Base-by-base conservation (phyloP, 2,329 filamentous ascomycete genomes). In the Microdochium nivale region DNA sequence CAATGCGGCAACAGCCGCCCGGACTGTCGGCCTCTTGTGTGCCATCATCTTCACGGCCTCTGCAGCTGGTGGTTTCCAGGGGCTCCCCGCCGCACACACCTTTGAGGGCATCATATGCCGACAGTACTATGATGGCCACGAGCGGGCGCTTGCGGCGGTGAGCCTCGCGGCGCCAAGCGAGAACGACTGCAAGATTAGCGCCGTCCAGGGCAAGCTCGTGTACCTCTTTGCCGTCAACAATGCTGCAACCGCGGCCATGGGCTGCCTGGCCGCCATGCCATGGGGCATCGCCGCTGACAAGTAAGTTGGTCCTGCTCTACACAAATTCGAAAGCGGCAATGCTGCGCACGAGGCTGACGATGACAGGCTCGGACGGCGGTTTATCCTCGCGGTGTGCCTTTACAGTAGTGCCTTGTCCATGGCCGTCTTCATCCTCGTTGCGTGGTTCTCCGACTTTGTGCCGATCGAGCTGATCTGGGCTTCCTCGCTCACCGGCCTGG, bases 41-140 rank as follows among this genome's bases (percentile, higher is more conserved):
- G 49, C 56, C 21, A 63, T 69, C 3, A 55, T 65, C 11, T 63
- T 72, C 40, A 50, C 69, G 19, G 56, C 64, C 3, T 56, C 60
- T 1, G 62, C 61, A 30, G 58, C 65, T 1, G 57, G 52, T 2
- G 62, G 62, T 2, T 62, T 73, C 23, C 58, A 60, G 53, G 53
- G 40, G 2, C 63, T 71, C n/a, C 67, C 70, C 2, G 48, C 57
- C 3, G 62, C 66, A 11, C 64, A 67, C 19, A 54, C 69, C 19
- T 58, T 65, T 24, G 69, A 72, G 52, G 66, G 72, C 56, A 61
- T 68, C 44, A 51, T 70, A 30, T 72, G 70, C 53, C 66, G 66
- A 53, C 51, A 62, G 16, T 63, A 67, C 51, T 37, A 37, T 16
- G 14, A 7, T 7, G 16, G 33, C 33, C 13, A 19, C 33, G 33